Percentiles rank a stretch among this genome's conserved stretches.
Evolutionary conservation across 2,329 filamentous ascomycete genomes (phyloP).

Genomic region (Arachnopeziza araneosa): DNA sequence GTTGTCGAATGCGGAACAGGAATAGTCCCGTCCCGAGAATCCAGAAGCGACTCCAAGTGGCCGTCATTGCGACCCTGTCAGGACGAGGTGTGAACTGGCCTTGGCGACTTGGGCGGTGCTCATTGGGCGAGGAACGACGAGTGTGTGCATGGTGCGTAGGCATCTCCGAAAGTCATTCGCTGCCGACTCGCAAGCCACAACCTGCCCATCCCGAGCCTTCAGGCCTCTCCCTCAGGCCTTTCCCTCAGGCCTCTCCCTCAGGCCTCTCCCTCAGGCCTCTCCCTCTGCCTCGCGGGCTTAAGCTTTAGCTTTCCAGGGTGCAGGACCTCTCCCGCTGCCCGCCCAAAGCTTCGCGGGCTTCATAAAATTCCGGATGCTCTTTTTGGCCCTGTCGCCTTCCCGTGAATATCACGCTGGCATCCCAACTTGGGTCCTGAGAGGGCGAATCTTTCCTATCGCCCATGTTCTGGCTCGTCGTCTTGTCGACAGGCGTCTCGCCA

Average conservation of each 20-base stretch:
- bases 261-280: no score
- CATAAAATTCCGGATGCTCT: no score
- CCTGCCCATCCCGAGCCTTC: not conserved
- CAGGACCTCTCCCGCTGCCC: not conserved
- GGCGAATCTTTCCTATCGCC: not conserved
- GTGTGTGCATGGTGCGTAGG: not conserved
- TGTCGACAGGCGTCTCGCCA: not conserved
- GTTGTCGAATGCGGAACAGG: not conserved
- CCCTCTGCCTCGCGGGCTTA: no score
- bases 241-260: no score
- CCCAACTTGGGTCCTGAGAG: not conserved
- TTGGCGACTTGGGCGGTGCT: not conserved
- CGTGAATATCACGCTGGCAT: not conserved
- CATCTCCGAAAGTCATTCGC: not conserved
- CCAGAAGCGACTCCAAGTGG: not conserved
- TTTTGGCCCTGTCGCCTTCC: not conserved
- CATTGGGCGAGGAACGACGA: not conserved
- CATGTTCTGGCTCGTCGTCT: not conserved
- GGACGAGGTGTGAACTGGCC: not conserved
- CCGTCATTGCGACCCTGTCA: not conserved
- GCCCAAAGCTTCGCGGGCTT: not conserved
- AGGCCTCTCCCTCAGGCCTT: not conserved
- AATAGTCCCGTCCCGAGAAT: not conserved
- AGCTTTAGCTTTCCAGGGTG: no score
- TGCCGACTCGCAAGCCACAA: not conserved